A percentile compares a stretch with the other conserved stretches of the same genome.
Conservation (phyloP, 257 asterid species). For the Solanum ossicruentum region DNA sequence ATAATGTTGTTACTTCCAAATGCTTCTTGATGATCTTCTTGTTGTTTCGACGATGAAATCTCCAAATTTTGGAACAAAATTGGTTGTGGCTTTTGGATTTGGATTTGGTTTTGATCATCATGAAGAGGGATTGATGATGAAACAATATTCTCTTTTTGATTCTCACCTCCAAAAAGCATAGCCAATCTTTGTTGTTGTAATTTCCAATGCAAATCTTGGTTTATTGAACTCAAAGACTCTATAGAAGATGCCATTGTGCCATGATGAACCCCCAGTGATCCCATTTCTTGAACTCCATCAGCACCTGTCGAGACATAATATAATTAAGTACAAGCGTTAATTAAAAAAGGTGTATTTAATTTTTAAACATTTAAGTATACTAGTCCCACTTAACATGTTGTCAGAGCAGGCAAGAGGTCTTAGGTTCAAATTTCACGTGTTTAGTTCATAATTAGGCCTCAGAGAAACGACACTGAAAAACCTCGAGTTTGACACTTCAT, state of each 20-base stretch:
- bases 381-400: background rate
- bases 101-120: background rate
- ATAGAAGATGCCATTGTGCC: conserved; percentile 53
- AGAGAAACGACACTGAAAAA: background rate
- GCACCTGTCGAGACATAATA: background rate
- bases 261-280: conserved; percentile 14
- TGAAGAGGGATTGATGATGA: conserved; percentile 1
- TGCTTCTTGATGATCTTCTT: conserved; percentile 3
- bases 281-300: conserved; percentile 30
- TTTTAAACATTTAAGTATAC: too few species aligned
- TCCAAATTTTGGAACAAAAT: conserved; percentile 56
- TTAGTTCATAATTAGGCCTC: background rate
- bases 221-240: conserved; percentile 68
- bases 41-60: conserved; percentile 6
- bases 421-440: background rate
- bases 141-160: conserved; percentile 10
- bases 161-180: conserved; percentile 34
- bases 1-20: background rate
- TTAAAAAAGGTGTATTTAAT: too few species aligned
- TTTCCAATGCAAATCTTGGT: conserved; percentile 86
- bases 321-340: background rate
- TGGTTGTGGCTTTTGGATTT: conserved; percentile 47
- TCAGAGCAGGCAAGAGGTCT: background rate
- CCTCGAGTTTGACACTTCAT: background rate
- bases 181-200: conserved; percentile 75